phyloP scores from a whole-genome alignment of 768 basidiomycete genomes.

The Cystofilobasidium capitatum region DNA sequence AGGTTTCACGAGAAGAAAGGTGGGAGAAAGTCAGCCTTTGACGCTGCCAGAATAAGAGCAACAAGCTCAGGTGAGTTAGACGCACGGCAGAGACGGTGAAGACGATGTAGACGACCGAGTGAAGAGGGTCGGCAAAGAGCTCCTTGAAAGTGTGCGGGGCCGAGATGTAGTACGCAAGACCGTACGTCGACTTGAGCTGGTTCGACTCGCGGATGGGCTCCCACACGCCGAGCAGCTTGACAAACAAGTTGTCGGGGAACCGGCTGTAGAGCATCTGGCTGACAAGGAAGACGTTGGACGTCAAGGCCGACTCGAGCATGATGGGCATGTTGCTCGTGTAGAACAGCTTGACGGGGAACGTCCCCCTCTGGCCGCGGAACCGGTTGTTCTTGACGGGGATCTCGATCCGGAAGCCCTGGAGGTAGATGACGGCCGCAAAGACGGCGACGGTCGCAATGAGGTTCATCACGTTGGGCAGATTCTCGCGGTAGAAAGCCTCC shows the following conservation, averaged over 20 bases:
- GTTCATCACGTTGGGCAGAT: constrained; percentile 97
- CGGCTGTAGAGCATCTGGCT: constrained; percentile 87
- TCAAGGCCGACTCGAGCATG: constrained; percentile 91
- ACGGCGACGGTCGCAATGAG: constrained; percentile 82
- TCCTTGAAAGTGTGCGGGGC: constrained; percentile 88
- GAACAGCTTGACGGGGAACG: constrained; percentile 95
- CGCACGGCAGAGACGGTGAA: constrained; percentile 71
- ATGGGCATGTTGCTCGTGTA: constrained; percentile 99
- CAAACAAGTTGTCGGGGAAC: constrained; percentile 84
- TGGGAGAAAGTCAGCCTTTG: neutral
- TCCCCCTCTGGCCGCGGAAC: constrained; percentile 90
- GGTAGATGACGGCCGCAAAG: constrained; percentile 91
- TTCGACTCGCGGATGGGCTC: constrained; percentile 94
- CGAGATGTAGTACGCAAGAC: constrained; percentile 96
- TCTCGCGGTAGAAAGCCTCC: constrained; percentile 96
- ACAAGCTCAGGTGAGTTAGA: neutral
- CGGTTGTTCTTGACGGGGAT: constrained; percentile 95
- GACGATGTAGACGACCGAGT: constrained; percentile 76
- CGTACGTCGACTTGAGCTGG: constrained; percentile 79
- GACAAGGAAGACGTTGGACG: constrained; percentile 88
- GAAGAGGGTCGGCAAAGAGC: constrained; percentile 83
- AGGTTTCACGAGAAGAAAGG: neutral
- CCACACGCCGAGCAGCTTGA: constrained; percentile 89
- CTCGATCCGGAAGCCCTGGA: constrained; percentile 97
- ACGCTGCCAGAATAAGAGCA: neutral